Evolutionary conservation across 2,329 filamentous ascomycete species (phyloP).

Genomic region (Neonectria sp.): DNA sequence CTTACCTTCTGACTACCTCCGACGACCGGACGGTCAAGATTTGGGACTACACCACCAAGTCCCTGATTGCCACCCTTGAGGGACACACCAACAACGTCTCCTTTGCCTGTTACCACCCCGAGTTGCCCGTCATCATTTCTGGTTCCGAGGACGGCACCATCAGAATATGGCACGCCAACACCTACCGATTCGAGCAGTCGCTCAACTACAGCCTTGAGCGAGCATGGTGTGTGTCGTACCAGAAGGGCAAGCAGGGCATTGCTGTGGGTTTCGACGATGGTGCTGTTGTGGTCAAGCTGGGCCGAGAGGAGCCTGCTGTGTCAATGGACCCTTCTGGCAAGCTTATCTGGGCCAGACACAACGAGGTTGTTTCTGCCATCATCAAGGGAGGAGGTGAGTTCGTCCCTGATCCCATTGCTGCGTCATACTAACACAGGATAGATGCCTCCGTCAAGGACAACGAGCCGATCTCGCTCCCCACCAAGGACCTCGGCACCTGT

Average conservation of each 20-base stretch:
- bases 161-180: slow-evolving; percentile 99
- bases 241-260: slow-evolving; percentile 93
- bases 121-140: slow-evolving; percentile 96
- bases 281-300: slow-evolving; percentile 97
- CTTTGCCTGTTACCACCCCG: slow-evolving; percentile 97
- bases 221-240: slow-evolving; percentile 97
- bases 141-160: slow-evolving; percentile 98
- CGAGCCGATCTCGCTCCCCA: slow-evolving; percentile 85
- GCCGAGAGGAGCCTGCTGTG: slow-evolving; percentile 95
- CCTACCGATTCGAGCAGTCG: slow-evolving; percentile 95
- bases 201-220: slow-evolving; percentile 96
- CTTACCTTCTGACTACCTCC: slow-evolving; percentile 94
- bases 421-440: slow-evolving; percentile 53
- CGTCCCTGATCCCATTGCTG: not conserved
- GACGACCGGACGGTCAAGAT: slow-evolving; percentile 98
- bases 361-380: slow-evolving; percentile 93
- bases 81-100: slow-evolving; percentile 98
- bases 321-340: slow-evolving; percentile 98
- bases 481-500: slow-evolving; percentile 95
- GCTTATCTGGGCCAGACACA: slow-evolving; percentile 95
- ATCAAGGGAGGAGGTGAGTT: slow-evolving; percentile 86
- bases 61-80: slow-evolving; percentile 94
- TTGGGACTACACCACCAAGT: slow-evolving; percentile 99
- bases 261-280: slow-evolving; percentile 98
- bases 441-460: slow-evolving; percentile 91